Percentiles rank a stretch among this genome's conserved stretches.
Conservation (phyloP, 2,329 filamentous ascomycete genomes). For the Epichloe elymi region DNA sequence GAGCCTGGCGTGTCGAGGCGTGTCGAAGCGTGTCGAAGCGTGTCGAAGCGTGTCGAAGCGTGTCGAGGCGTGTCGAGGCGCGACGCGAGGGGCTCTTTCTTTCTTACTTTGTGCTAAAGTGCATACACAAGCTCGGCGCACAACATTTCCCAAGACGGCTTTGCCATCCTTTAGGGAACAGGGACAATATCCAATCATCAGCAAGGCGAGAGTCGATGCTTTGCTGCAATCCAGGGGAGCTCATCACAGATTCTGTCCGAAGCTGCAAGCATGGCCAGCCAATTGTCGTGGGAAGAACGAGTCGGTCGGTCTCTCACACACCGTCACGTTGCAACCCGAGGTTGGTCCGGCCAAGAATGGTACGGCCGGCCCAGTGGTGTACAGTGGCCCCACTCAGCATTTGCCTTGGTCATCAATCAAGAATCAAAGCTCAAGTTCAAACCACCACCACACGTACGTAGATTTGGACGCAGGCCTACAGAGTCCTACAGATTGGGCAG, state of each 20-base stretch:
- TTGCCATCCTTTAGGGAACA: background rate
- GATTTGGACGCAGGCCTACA: background rate
- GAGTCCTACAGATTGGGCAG: background rate
- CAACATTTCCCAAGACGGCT: too few species aligned
- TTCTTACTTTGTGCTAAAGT: background rate
- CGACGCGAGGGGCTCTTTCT: slow-evolving; percentile 1
- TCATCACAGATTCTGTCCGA: background rate
- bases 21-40: slow-evolving; percentile 20
- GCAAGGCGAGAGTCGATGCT: background rate
- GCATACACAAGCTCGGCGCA: background rate
- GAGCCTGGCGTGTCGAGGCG: slow-evolving; percentile 22
- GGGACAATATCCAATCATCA: background rate
- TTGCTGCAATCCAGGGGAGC: too few species aligned
- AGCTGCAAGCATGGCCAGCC: background rate
- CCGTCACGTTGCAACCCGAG: background rate
- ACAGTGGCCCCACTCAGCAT: too few species aligned
- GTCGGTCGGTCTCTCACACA: background rate
- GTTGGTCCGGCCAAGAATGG: background rate
- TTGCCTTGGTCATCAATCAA: too few species aligned
- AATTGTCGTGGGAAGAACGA: background rate
- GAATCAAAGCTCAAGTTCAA: background rate
- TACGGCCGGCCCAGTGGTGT: too few species aligned
- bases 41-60: slow-evolving; percentile 18
- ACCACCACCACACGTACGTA: background rate
- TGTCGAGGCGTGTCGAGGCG: slow-evolving; percentile 16